Evolutionary conservation across 352 stramenopile species (phyloP), one percentile per base, ranked within the genome.

Genomic region (Globisporangium paddicum): DNA sequence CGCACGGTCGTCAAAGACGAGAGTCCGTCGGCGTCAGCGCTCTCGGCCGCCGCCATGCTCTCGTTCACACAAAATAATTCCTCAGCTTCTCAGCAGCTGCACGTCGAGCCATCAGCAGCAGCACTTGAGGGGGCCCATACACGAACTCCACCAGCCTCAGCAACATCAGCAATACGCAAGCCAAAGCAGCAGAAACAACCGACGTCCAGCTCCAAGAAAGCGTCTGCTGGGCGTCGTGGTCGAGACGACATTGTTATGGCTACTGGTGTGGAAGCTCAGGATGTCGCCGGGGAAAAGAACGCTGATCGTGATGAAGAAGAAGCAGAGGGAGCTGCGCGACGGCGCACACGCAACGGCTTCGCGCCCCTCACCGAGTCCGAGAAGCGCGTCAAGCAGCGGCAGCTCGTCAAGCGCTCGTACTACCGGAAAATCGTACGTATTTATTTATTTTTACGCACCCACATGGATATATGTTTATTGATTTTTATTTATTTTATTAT

Each of bases 381-480:
- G 58, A 89, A 89, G 64, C 69, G 77, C 56, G 71, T 79, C 38
- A 87, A 87, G 68, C 79, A 89, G 64, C 71, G 79, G 37, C 65
- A 79, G 69, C 69, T 89, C 40, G 79, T 89, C 45, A 87, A 86
- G 50, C 67, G 67, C 11, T 89, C 77, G 34, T 89, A 89, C 67
- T 87, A 89, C 66, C 77, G 79, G 55, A 89, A 89, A 63, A 82
- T 89, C 52, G 75, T 85, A 62, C 35, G 74, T 80, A 13, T 62
- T 55, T 23, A 19, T 32, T 9, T 23, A n/a, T n/a, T n/a, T n/a
- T n/a, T n/a, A n/a, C n/a, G n/a, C n/a, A n/a, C n/a, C n/a, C n/a
- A n/a, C n/a, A n/a, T n/a, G n/a, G n/a, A n/a, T n/a, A n/a, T n/a
- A n/a, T n/a, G n/a, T n/a, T n/a, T n/a, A n/a, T n/a, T n/a, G n/a